Base-by-base conservation (phyloP, 176 grass and related monocot genomes). In the Rhipidocladum racemiflorum region DNA sequence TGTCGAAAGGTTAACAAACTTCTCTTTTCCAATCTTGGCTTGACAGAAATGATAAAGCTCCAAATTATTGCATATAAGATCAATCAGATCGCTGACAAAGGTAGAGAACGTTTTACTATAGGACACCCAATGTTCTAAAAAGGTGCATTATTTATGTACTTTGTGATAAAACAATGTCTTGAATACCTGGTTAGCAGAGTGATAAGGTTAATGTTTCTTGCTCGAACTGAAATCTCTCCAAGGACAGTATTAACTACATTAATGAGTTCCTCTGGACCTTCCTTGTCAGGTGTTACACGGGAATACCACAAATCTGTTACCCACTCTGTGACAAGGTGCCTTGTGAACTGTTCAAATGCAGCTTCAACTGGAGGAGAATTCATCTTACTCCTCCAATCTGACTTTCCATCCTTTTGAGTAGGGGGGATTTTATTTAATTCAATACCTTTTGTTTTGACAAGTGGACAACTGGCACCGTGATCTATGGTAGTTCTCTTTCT, bases 231-330 rank as follows among this genome's bases (percentile, higher is more conserved):
- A 85, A 99, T 87, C 80, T 99, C 96, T 76, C 90, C 92, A 27
- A 99, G 85, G 61, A 87, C 85, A 55, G 72, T 57, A 83, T 93
- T 95, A 62, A 99, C 67, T 44, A 91, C 53, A 30, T 78, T 49
- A 61, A 99, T 65, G 65, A 99, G 80, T 81, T 93, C 91, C 75
- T 95, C 91, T 16, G 96, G 96, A 57, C 92, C 92, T 40, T 95
- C 85, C 65, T 85, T 95, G 77, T 99, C 92, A 62, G 96, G 92
- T 68, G 96, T 99, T 88, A 99, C 81, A 82, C 87, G 92, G 25
- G 89, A 93, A 81, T 99, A 99, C 96, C 96, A 99, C 20, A 99
- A 85, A 89, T 95, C 96, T 9, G 93, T 91, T 55, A 99, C 82
- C 96, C 96, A 99, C 70, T 99, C 96, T 35, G 85, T 88, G 65